phyloP scores from a whole-genome alignment of 495 filamentous ascomycete species.

The Aspergillus hancockii region DNA sequence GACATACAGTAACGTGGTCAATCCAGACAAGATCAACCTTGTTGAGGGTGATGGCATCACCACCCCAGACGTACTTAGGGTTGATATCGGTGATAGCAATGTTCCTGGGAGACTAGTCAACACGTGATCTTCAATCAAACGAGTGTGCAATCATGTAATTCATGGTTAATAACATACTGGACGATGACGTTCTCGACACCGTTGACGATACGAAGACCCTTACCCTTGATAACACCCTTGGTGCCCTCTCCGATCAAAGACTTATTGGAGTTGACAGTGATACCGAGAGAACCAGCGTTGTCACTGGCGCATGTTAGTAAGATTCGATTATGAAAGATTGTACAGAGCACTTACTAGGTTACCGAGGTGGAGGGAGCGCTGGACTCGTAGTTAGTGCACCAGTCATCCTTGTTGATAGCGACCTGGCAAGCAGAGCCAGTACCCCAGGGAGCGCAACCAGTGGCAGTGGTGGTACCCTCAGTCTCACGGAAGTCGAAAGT shows the following conservation, averaged over 20 bases:
- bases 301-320: slow-evolving; percentile 16
- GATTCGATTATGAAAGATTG: neutral
- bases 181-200: slow-evolving; percentile 48
- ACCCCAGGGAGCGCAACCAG: slow-evolving; percentile 47
- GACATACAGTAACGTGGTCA: slow-evolving; percentile 44
- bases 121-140: neutral
- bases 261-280: slow-evolving; percentile 45
- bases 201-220: slow-evolving; percentile 42
- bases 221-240: slow-evolving; percentile 42
- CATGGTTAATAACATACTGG: slow-evolving; percentile 30
- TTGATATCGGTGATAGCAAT: slow-evolving; percentile 48
- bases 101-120: slow-evolving; percentile 20
- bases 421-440: slow-evolving; percentile 44
- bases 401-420: slow-evolving; percentile 52
- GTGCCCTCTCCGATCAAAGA: slow-evolving; percentile 41
- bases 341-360: slow-evolving; percentile 24
- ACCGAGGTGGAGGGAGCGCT: slow-evolving; percentile 31
- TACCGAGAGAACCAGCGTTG: slow-evolving; percentile 40
- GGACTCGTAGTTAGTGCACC: slow-evolving; percentile 41
- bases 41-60: slow-evolving; percentile 46
- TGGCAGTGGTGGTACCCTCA: slow-evolving; percentile 38
- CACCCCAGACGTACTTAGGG: slow-evolving; percentile 49
- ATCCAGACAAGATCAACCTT: slow-evolving; percentile 45
- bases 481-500: slow-evolving; percentile 40
- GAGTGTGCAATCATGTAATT: slow-evolving; percentile 10